Evolutionary conservation across 2,329 filamentous ascomycete species (phyloP).

Genomic region (Drechmeria coniospora): DNA sequence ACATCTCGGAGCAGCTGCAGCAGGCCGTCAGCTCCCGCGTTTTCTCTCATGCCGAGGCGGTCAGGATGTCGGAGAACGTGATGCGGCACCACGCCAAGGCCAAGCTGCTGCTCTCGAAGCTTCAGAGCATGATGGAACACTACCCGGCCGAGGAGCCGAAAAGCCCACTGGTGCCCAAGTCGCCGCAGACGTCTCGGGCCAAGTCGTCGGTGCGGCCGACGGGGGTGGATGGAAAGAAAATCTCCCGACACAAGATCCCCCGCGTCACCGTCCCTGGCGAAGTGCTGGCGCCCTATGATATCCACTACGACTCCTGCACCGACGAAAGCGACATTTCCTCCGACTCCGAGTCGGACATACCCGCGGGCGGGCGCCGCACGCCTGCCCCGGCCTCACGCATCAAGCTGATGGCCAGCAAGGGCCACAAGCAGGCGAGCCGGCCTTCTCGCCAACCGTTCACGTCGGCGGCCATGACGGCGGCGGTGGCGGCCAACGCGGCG

Average conservation of each 20-base stretch:
- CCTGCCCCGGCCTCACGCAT: constrained; percentile 27
- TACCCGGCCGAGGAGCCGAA: constrained; percentile 39
- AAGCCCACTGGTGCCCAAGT: constrained; percentile 35
- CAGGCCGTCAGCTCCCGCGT: constrained; percentile 39
- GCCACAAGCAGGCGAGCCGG: constrained; percentile 29
- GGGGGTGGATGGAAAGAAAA: constrained; percentile 29
- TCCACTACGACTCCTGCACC: constrained; percentile 44
- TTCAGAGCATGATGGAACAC: constrained; percentile 44
- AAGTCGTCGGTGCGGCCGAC: constrained; percentile 30
- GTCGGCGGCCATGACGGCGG: constrained; percentile 19
- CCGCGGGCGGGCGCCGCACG: constrained; percentile 20
- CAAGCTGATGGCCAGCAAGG: constrained; percentile 28
- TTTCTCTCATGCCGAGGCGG: constrained; percentile 45
- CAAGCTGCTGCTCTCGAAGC: constrained; percentile 41
- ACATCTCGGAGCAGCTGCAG: constrained; percentile 42
- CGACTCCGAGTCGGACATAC: constrained; percentile 30
- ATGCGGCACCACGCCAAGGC: constrained; percentile 45
- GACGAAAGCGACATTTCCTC: constrained; percentile 38
- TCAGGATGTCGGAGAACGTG: constrained; percentile 48
- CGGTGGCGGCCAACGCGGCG: constrained; percentile 24
- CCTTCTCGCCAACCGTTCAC: constrained; percentile 18
- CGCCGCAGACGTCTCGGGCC: constrained; percentile 34
- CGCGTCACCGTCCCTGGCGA: constrained; percentile 51
- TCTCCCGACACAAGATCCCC: constrained; percentile 31
- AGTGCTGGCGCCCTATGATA: constrained; percentile 48